Percentiles rank a stretch among this genome's conserved stretches.
phyloP scores from a whole-genome alignment of 2,329 filamentous ascomycete genomes.

The Elsinoe australis region DNA sequence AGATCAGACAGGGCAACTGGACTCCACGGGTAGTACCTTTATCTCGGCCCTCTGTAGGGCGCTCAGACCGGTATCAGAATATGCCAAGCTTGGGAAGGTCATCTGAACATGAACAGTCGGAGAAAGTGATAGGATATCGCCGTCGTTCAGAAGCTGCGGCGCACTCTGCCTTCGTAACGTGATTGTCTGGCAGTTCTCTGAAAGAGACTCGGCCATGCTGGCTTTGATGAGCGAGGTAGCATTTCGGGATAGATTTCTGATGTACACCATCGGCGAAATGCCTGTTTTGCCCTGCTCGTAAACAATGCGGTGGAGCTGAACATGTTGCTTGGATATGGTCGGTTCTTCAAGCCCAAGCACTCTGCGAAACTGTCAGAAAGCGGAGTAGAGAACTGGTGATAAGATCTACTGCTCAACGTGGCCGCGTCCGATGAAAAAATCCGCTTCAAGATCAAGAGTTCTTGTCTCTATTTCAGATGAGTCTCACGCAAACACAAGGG shows the following conservation, averaged over 20 bases:
- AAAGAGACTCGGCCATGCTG: constrained; percentile 16
- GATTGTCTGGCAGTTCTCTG: neutral
- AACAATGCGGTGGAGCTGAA: constrained; percentile 40
- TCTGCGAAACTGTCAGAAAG: constrained; percentile 3
- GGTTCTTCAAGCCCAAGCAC: constrained; percentile 25
- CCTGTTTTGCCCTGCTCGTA: constrained; percentile 35
- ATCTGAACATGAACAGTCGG: constrained; percentile 25
- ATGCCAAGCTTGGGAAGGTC: constrained; percentile 14
- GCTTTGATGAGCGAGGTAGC: constrained; percentile 33
- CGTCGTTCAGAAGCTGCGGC: constrained; percentile 37
- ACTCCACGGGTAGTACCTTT: too few species aligned
- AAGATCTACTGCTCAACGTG: constrained; percentile 21
- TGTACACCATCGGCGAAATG: constrained; percentile 42
- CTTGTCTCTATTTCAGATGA: neutral
- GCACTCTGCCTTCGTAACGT: constrained; percentile 26
- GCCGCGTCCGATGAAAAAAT: constrained; percentile 25
- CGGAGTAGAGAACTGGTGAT: too few species aligned
- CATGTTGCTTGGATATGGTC: constrained; percentile 40
- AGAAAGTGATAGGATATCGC: constrained; percentile 35
- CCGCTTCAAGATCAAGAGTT: neutral
- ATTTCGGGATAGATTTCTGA: constrained; percentile 40
- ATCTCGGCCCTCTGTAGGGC: constrained; percentile 5
- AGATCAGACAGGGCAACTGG: neutral
- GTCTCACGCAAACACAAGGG: neutral
- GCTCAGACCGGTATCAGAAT: constrained; percentile 1